Conservation (phyloP, 768 basidiomycete species). For the Clathrus columnatus region DNA sequence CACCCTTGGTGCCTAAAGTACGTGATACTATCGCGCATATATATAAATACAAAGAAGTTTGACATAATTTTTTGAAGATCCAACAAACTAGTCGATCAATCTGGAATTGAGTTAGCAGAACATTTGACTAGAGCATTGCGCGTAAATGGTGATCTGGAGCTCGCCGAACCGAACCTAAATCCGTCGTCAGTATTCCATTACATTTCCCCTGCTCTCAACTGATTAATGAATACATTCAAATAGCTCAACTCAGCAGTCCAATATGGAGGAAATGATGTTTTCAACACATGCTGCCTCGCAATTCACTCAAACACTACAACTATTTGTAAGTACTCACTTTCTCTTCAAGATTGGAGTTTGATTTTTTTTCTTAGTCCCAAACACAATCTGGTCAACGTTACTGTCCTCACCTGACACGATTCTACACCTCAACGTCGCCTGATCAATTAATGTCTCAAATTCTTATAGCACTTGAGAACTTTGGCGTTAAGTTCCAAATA, state of each 20-base stretch:
- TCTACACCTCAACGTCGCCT: slow-evolving; percentile 59
- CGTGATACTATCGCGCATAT: slow-evolving; percentile 11
- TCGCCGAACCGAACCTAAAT: slow-evolving; percentile 51
- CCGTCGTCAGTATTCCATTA: slow-evolving; percentile 27
- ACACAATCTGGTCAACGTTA: slow-evolving; percentile 69
- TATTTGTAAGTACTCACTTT: slow-evolving; percentile 53
- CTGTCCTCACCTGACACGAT: slow-evolving; percentile 69
- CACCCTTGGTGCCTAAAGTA: slow-evolving; percentile 77
- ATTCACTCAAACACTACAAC: slow-evolving; percentile 71
- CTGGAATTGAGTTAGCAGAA: slow-evolving; percentile 50
- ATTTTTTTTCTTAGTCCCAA: slow-evolving; percentile 51
- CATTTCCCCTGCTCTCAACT: neutral
- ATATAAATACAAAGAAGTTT: slow-evolving; percentile 2
- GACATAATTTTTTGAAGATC: slow-evolving; percentile 33
- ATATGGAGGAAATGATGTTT: slow-evolving; percentile 55
- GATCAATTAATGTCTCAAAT: slow-evolving; percentile 2
- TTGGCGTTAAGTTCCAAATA: slow-evolving; percentile 35
- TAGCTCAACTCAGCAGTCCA: slow-evolving; percentile 33
- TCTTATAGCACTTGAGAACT: slow-evolving; percentile 29
- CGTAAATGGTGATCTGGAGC: slow-evolving; percentile 62
- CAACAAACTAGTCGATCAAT: slow-evolving; percentile 55
- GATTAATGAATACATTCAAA: slow-evolving; percentile 11
- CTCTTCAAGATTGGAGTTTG: neutral
- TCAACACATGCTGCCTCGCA: slow-evolving; percentile 51
- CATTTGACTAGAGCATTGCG: slow-evolving; percentile 62